A percentile compares a stretch with the other conserved stretches of the same genome.
Conservation (phyloP, 805 yeast species). For the Candida nemodendra region DNA sequence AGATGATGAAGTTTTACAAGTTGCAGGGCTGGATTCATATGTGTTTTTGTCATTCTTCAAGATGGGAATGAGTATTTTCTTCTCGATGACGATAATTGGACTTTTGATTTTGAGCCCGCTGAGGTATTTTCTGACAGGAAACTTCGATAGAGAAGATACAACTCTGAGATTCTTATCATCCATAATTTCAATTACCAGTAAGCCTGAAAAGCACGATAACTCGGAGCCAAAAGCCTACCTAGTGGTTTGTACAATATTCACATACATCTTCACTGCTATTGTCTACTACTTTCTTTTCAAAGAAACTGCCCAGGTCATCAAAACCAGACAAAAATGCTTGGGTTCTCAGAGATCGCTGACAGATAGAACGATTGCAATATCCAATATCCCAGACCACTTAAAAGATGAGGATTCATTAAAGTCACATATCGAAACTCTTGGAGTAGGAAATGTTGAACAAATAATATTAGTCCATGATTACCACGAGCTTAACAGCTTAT, state of each 20-base stretch:
- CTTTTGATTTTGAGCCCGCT: constrained; percentile 50
- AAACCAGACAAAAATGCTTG: constrained; percentile 53
- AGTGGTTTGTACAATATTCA: constrained; percentile 55
- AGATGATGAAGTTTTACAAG: constrained; percentile 52
- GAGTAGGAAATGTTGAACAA: constrained; percentile 53
- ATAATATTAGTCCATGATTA: constrained; percentile 46
- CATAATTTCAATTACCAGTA: constrained; percentile 7
- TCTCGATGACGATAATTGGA: constrained; percentile 45
- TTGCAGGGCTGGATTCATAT: constrained; percentile 59
- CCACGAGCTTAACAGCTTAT: constrained; percentile 38
- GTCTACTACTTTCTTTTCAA: constrained; percentile 45
- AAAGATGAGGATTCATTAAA: constrained; percentile 44
- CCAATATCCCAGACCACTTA: constrained; percentile 51
- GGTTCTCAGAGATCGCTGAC: constrained; percentile 61
- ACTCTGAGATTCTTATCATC: constrained; percentile 6
- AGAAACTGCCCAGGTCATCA: constrained; percentile 48
- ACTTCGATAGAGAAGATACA: constrained; percentile 36
- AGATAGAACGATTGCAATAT: constrained; percentile 55
- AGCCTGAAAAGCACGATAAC: constrained; percentile 23
- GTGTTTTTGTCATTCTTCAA: constrained; percentile 58
- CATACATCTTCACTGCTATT: constrained; percentile 50
- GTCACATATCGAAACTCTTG: constrained; percentile 51
- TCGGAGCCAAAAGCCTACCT: constrained; percentile 36
- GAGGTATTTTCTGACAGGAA: constrained; percentile 51
- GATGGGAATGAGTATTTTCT: constrained; percentile 49